Conservation (phyloP, 2,329 filamentous ascomycete genomes). For the Pseudocercospora eumusae region DNA sequence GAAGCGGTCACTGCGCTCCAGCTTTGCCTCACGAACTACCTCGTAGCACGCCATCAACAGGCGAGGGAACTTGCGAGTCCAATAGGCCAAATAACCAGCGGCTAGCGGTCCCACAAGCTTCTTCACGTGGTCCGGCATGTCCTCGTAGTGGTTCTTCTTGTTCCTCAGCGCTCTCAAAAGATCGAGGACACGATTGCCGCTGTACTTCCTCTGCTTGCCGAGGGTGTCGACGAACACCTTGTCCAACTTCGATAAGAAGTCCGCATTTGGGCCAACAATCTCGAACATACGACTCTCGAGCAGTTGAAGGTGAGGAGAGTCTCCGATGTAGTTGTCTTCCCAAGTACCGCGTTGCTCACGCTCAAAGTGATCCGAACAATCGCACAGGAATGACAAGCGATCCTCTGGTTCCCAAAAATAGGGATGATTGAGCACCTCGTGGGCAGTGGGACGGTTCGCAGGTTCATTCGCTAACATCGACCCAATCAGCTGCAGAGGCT, state of each 20-base stretch:
- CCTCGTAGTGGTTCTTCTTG: conserved; percentile 97
- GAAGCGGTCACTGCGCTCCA: conserved; percentile 67
- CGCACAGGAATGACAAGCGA: conserved; percentile 87
- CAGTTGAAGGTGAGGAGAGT: conserved; percentile 62
- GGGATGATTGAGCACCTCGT: conserved; percentile 83
- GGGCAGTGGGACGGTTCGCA: conserved; percentile 68
- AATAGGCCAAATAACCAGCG: conserved; percentile 76
- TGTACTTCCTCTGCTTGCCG: conserved; percentile 94
- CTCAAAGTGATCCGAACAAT: conserved; percentile 95
- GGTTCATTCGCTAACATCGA: conserved; percentile 74
- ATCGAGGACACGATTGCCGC: conserved; percentile 78
- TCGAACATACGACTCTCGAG: conserved; percentile 54
- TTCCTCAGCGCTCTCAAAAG: conserved; percentile 85
- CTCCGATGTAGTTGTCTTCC: conserved; percentile 36
- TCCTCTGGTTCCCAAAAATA: conserved; percentile 96
- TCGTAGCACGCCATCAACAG: conserved; percentile 77
- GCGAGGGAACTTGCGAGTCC: conserved; percentile 76
- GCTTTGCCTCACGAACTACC: conserved; percentile 66
- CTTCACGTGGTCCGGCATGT: conserved; percentile 82
- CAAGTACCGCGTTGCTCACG: conserved; percentile 73
- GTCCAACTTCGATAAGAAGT: conserved; percentile 77
- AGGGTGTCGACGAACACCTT: conserved; percentile 83
- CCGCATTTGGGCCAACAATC: conserved; percentile 56
- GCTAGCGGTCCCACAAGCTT: conserved; percentile 70
- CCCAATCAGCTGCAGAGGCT: conserved; percentile 82